Evolutionary conservation across 345 rosid genomes (phyloP).

Genomic region (Clarkia xantiana): DNA sequence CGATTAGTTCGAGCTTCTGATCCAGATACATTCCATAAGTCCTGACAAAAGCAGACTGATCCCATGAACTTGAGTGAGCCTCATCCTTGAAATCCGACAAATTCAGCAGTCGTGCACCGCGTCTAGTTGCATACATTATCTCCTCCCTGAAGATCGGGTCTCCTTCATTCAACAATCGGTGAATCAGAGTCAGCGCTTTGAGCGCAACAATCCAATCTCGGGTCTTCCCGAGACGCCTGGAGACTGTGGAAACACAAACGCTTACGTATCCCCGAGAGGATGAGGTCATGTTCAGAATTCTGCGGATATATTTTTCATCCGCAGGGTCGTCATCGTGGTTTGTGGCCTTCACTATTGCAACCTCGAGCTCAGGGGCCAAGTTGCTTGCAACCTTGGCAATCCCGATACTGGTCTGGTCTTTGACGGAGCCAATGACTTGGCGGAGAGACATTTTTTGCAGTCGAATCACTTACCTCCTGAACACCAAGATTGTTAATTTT

Average conservation of each 20-base stretch:
- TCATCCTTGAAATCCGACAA: slow-evolving; percentile 71
- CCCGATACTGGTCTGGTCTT: slow-evolving; percentile 82
- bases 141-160: slow-evolving; percentile 51
- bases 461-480: slow-evolving; percentile 1
- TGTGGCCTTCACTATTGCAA: slow-evolving; percentile 73
- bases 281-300: slow-evolving; percentile 42
- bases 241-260: slow-evolving; percentile 49
- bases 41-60: slow-evolving; percentile 59
- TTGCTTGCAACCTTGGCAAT: slow-evolving; percentile 77
- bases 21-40: slow-evolving; percentile 57
- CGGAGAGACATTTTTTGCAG: slow-evolving; percentile 51
- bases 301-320: slow-evolving; percentile 54
- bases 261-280: slow-evolving; percentile 46
- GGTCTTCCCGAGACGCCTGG: slow-evolving; percentile 56
- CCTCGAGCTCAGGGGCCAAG: slow-evolving; percentile 82
- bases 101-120: slow-evolving; percentile 58
- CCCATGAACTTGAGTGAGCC: slow-evolving; percentile 85
- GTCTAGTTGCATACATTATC: slow-evolving; percentile 43
- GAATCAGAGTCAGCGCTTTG: slow-evolving; percentile 54
- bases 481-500: neutral
- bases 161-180: slow-evolving; percentile 50
- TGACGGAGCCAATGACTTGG: slow-evolving; percentile 81
- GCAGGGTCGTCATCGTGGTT: slow-evolving; percentile 79
- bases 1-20: slow-evolving; percentile 41
- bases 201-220: slow-evolving; percentile 88